Evolutionary conservation across 2,329 filamentous ascomycete species (phyloP), one percentile per base, ranked within the genome.

Genomic region (Cladosporium sp.): DNA sequence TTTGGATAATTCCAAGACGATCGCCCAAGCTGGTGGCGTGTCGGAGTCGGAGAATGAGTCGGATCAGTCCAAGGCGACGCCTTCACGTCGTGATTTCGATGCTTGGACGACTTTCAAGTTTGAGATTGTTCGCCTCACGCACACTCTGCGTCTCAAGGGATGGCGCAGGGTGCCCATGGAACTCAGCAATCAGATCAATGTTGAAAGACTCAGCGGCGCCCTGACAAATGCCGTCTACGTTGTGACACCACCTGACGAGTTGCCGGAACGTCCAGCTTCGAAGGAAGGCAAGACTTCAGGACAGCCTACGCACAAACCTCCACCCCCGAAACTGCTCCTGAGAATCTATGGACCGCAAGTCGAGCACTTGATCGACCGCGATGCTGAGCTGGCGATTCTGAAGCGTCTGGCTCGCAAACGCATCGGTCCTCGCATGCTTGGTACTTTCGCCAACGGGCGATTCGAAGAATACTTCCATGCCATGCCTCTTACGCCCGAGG

Each of bases 181-280:
- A 9, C 74, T 76, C 55, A 86, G 85, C 56, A 79, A 82, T 43
- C 75, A 74, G 32, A 83, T 93, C 55, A 77, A 78, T 2, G 85
- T 93, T 5, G 79, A 87, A 67, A 79, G 88, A 43, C 74, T 94
- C 22, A 96, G 92, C 66, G 93, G 93, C 53, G 93, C 93, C 7
- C 72, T 98, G 58, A 98, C 93, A 16, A 98, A 98, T 65, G 90
- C 92, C 9, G 91, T 98, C 30, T 98, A 97, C 64, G 90, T 95
- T 43, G 90, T 97, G 18, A 86, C 83, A 1, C 91, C 92, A 1
- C 91, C 92, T 0, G 73, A 79, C 33, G 76, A 86, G 30, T 58
- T 90, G 9, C 69, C 73, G 29, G 57, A 59, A 20, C 61, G 59
- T 3, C 57, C 57, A 18, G 55, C 67, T 13, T 60, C 64, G n/a